Conservation (phyloP, 2,329 filamentous ascomycete species). For the Colletotrichum incanum region DNA sequence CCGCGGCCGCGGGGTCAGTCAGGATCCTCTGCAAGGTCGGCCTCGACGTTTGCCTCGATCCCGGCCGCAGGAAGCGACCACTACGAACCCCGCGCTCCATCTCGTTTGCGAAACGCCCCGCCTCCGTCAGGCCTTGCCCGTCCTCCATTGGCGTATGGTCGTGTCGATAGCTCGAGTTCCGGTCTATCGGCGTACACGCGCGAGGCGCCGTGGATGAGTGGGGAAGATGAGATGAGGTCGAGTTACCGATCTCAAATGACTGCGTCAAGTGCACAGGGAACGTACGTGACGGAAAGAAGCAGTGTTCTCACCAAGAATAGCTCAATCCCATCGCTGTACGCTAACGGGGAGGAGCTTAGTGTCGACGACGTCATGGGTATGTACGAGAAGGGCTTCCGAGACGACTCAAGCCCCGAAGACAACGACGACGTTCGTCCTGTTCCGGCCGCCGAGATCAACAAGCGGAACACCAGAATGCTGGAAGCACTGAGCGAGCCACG, state of each 20-base stretch:
- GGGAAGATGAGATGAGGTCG: slow-evolving; percentile 66
- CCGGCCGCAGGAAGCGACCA: slow-evolving; percentile 59
- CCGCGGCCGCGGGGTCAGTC: slow-evolving; percentile 63
- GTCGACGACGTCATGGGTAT: slow-evolving; percentile 80
- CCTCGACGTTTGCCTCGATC: slow-evolving; percentile 63
- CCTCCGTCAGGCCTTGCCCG: slow-evolving; percentile 49
- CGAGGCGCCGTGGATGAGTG: slow-evolving; percentile 64
- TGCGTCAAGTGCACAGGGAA: slow-evolving; percentile 71
- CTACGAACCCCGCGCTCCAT: slow-evolving; percentile 51
- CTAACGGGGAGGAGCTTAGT: slow-evolving; percentile 69
- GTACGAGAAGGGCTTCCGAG: slow-evolving; percentile 75
- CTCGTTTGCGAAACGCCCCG: slow-evolving; percentile 50
- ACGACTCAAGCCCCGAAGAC: slow-evolving; percentile 55
- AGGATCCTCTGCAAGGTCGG: slow-evolving; percentile 63
- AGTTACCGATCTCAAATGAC: slow-evolving; percentile 72
- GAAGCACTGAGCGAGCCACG: slow-evolving; percentile 58
- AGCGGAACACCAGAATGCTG: slow-evolving; percentile 55
- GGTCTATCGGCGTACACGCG: slow-evolving; percentile 48
- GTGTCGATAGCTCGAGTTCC: slow-evolving; percentile 57
- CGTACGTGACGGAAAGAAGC: slow-evolving; percentile 82
- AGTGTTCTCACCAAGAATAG: slow-evolving; percentile 86
- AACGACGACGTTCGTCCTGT: slow-evolving; percentile 54
- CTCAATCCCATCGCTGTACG: slow-evolving; percentile 76
- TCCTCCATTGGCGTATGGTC: slow-evolving; percentile 48
- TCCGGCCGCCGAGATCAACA: slow-evolving; percentile 58